Percentiles rank a stretch among this genome's conserved stretches.
Conservation (phyloP, 768 basidiomycete species). For the Grammothele lineata region DNA sequence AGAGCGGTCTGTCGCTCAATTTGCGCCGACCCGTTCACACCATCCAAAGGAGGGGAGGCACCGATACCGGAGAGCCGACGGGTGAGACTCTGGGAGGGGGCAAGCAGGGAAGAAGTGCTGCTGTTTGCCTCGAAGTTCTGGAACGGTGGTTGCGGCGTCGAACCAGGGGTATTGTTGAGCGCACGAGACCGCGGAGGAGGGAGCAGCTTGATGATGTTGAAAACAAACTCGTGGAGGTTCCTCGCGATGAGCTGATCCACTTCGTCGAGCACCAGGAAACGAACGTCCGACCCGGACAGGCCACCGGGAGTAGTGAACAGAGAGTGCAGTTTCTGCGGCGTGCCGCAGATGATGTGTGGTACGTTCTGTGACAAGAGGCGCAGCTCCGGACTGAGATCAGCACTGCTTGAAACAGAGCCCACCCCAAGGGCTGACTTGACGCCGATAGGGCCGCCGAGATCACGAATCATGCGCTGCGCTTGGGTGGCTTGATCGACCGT, state of each 20-base stretch:
- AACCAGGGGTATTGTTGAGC: constrained; percentile 34
- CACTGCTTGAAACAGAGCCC: constrained; percentile 62
- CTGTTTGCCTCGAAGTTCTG: constrained; percentile 26
- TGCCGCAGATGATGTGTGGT: constrained; percentile 95
- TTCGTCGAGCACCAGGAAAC: constrained; percentile 94
- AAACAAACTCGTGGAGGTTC: constrained; percentile 93
- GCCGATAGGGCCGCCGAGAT: constrained; percentile 90
- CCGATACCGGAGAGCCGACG: constrained; percentile 58
- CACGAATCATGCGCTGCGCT: constrained; percentile 91
- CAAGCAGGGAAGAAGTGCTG: constrained; percentile 23
- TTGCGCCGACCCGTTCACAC: constrained; percentile 28
- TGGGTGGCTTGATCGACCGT: constrained; percentile 99
- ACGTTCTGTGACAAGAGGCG: constrained; percentile 85
- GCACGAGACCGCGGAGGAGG: constrained; percentile 79
- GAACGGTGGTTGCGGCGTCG: constrained; percentile 37
- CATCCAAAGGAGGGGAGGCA: constrained; percentile 36
- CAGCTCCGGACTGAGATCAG: constrained; percentile 67
- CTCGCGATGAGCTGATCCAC: constrained; percentile 97
- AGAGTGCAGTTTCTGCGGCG: constrained; percentile 93
- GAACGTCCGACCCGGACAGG: constrained; percentile 76
- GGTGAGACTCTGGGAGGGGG: constrained; percentile 34
- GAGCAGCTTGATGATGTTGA: constrained; percentile 87
- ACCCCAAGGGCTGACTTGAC: constrained; percentile 88
- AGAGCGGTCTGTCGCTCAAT: constrained; percentile 87
- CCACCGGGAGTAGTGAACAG: constrained; percentile 81